Base-by-base conservation (phyloP, 2,329 filamentous ascomycete species). In the Aspergillus melleus region DNA sequence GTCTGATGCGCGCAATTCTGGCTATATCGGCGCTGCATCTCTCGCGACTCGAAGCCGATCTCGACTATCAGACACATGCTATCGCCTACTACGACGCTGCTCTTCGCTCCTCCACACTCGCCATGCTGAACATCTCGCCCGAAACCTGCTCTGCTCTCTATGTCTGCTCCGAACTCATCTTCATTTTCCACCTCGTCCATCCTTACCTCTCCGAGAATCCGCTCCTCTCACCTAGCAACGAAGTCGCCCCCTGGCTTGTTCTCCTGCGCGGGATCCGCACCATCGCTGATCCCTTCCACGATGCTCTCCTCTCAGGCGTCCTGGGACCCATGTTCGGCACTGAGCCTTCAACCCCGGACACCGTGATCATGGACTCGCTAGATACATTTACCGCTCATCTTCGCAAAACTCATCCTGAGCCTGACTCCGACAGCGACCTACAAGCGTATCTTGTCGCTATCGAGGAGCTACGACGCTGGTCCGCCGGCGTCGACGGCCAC, bases 1-100 rank as follows among this genome's bases (percentile, higher is more conserved):
- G 42, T 32, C 22, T 53, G n/a, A 42, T 58, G 24, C 56, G 36
- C 10, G 56, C 26, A 8, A 54, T 49, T 9, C 24, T 49, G 10
- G 46, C 46, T 4, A 12, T 49, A 16, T 49, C 46, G 24, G 46
- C 46, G 10, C 16, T 49, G 46, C 46, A 49, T n/a, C 46, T 49
- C 10, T 49, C 46, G 20, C 46, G 46, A 11, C 46, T 49, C 19
- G 24, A 36, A 26, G 42, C 50, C 16, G 44, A 54, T n/a, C n/a
- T 29, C 5, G 50, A 49, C 6, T 50, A 54, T 47, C 36, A 47
- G 14, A n/a, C 36, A 8, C 36, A 47, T 19, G 56, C 56, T 19
- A 44, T 46, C 19, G 29, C 6, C 24, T 51, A 58, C 42, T 42
- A 58, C 14, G 44, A 54, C 36, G 12, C 44, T 11, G 56, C 56